Evolutionary conservation across 2,329 filamentous ascomycete species (phyloP), one percentile per base, ranked within the genome.

Genomic region (Botrytis galanthina): DNA sequence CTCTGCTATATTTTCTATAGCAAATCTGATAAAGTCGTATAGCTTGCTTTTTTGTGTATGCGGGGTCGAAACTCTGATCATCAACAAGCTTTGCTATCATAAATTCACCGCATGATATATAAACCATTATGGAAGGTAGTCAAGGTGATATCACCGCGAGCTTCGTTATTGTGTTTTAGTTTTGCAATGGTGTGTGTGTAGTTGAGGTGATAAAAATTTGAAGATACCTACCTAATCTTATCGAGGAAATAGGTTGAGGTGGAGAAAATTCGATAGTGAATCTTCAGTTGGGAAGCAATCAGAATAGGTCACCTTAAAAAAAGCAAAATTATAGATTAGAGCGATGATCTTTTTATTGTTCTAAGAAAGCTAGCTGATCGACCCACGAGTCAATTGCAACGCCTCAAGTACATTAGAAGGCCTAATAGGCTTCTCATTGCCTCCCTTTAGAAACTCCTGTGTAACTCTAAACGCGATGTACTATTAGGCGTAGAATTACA

Each of bases 71-170:
- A 54, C 22, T 54, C 22, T 37, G 32, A 29, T 67, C 46, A 37
- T 10, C 37, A 26, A 67, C 42, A 26, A 67, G 64, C 26, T 67
- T 67, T 16, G 32, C 64, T 39, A 54, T 67, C 46, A 67, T 67
- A 29, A 12, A 39, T 16, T 67, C 32, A 8, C 32, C 64, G 46
- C 64, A 54, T 29, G 64, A 54, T 67, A 54, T 67, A 54, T 67
- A 67, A 39, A 37, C 64, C 64, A 67, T 67, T 16, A 14, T 51
- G 26, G 54, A 39, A 39, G 4, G 12, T 20, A 14, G 7, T 39
- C 20, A 32, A 39, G 26, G 1, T 67, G 2, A 4, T 8, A 26
- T 37, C 3, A 51, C 26, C n/a, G 46, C 63, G 8, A 51, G 4
- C 22, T 51, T 39, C 8, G 26, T 42, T 63, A 42, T 29, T 29